Evolutionary conservation across 164 flowering plant genomes (phyloP), one percentile per base, ranked within the genome.

Genomic region (Protea cynaroides): DNA sequence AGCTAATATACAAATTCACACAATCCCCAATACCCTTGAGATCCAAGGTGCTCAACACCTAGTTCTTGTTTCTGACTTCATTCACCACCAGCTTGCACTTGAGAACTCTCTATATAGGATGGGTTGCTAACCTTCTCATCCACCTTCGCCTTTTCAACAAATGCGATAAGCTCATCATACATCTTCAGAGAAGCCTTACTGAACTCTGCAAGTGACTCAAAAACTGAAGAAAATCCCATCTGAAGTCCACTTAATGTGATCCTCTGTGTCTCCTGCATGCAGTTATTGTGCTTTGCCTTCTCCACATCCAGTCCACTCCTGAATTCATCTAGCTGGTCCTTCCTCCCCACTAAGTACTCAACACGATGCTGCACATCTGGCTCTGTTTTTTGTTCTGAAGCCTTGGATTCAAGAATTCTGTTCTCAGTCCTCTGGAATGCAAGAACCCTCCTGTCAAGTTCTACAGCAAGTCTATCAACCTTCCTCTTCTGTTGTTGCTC

Each of bases 401-500:
- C 76, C 72, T 80, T 86, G 37, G 81, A 69, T 57, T 85, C 90
- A 1, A 79, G 75, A 22, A 78, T 61, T 65, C 74, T 78, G 46
- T 61, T 81, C 67, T 86, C 92, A 8, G 69, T 62, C 69, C 78
- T 87, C 64, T 85, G 88, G 46, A 81, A 80, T n/a, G 82, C 75
- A 14, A 59, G 51, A 36, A 75, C 77, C 75, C 83, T 84, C 61
- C 79, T 74, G 58, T 93, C 93, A 0, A 89, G 79, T 65, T 89
- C 95, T 75, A 87, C 89, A 0, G 91, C 82, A 25, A 89, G 64
- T 37, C 72, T 69, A 38, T 89, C 97, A 12, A 90, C 95, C 80
- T 82, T 93, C 72, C 92, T 76, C 82, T 83, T 90, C 62, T 85
- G 97, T 9, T 80, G 83, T 67, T 81, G 92, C 56, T 93, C 97